A percentile compares a stretch with the other conserved stretches of the same genome.
These are phyloP conservation scores for Tolypocladium inflatum DNA, from an alignment of 2,329 filamentous ascomycete species.

Conservation along the genomic window DNA sequence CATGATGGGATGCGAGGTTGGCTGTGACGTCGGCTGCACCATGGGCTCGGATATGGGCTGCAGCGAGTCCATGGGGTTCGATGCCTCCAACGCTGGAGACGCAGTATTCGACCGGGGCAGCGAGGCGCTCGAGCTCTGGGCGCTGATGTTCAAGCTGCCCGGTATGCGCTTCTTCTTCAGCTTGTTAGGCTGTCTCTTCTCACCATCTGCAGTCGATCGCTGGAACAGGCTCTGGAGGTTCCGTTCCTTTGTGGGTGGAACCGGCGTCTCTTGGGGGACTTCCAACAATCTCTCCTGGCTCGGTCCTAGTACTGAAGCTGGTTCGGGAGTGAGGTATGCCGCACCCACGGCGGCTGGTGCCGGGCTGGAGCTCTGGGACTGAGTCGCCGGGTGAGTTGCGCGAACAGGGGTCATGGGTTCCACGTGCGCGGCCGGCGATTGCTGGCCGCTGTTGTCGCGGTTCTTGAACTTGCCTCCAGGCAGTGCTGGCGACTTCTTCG, in stretches of 20 bases:
- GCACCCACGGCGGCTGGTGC: conserved; percentile 15
- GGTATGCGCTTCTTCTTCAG: conserved; percentile 78
- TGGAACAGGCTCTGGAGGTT: conserved; percentile 63
- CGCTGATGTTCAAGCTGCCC: conserved; percentile 71
- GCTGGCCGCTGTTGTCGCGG: conserved; percentile 17
- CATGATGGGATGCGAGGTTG: background rate
- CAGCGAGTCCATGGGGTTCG: conserved; percentile 35
- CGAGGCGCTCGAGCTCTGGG: conserved; percentile 81
- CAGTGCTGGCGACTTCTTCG: conserved; percentile 73
- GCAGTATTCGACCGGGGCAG: conserved; percentile 38
- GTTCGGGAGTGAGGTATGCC: conserved; percentile 16
- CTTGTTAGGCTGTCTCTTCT: conserved; percentile 75
- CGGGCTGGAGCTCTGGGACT: conserved; percentile 14
- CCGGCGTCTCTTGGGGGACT: conserved; percentile 30
- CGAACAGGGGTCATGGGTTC: conserved; percentile 27
- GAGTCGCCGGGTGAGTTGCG: conserved; percentile 9
- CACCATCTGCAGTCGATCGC: conserved; percentile 51
- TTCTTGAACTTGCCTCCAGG: conserved; percentile 56
- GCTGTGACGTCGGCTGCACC: background rate
- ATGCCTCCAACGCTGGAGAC: conserved; percentile 35
- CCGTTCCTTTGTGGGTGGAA: conserved; percentile 55
- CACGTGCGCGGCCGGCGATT: conserved; percentile 20
- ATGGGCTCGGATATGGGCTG: conserved; percentile 4
- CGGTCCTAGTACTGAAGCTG: conserved; percentile 24
- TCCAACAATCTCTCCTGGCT: conserved; percentile 41